A percentile compares a stretch with the other conserved stretches of the same genome.
Conservation (phyloP, 805 yeast genomes). For the Starmerella bacillaris region DNA sequence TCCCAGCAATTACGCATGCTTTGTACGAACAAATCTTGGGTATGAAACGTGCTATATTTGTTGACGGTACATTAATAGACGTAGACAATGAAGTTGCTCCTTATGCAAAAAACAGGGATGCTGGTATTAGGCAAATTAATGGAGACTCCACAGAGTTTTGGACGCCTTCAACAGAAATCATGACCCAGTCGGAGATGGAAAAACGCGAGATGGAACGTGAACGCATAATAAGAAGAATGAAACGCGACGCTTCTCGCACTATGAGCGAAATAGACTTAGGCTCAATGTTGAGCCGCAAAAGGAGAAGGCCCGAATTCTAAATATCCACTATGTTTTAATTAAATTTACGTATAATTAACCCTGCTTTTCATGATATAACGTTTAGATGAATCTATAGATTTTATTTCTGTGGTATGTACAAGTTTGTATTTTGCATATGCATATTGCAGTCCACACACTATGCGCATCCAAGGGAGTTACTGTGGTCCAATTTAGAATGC, state of each 20-base stretch:
- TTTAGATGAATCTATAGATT: too few species aligned
- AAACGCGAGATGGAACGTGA: conserved; percentile 89
- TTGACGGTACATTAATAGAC: conserved; percentile 43
- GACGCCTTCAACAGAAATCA: conserved; percentile 73
- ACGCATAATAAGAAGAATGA: conserved; percentile 73
- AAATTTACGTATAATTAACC: neutral
- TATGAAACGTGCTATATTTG: conserved; percentile 53
- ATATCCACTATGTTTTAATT: too few species aligned
- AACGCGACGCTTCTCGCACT: conserved; percentile 72
- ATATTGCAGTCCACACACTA: too few species aligned
- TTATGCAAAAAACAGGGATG: conserved; percentile 29
- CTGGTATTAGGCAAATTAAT: conserved; percentile 54
- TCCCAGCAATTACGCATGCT: conserved; percentile 75
- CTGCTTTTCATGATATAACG: too few species aligned
- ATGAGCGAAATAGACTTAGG: conserved; percentile 34
- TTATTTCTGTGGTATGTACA: too few species aligned
- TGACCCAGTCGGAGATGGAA: conserved; percentile 85
- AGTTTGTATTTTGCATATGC: too few species aligned
- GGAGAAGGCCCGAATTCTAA: conserved; percentile 15
- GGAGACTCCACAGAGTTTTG: conserved; percentile 66
- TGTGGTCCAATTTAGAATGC: too few species aligned
- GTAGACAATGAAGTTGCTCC: conserved; percentile 42
- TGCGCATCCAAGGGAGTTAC: too few species aligned
- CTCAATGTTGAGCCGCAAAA: conserved; percentile 21
- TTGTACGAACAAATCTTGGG: conserved; percentile 63